Evolutionary conservation across 2,329 filamentous ascomycete genomes (phyloP).

Genomic region (Botrytis aclada): DNA sequence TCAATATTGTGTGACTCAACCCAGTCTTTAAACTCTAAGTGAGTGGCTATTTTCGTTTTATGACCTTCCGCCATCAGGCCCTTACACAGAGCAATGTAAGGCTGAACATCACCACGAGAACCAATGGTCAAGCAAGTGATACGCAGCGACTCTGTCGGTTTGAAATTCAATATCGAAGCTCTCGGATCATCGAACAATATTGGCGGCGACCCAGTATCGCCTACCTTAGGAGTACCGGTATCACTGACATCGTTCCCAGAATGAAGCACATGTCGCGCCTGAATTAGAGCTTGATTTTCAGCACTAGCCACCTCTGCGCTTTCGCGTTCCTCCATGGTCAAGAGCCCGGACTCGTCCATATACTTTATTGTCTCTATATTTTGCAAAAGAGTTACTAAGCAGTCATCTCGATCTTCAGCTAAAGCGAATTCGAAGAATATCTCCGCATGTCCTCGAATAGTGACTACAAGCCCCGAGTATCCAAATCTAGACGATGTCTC

Average conservation of each 20-base stretch:
- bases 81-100: slow-evolving; percentile 95
- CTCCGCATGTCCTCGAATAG: slow-evolving; percentile 91
- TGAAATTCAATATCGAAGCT: slow-evolving; percentile 87
- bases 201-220: slow-evolving; percentile 60
- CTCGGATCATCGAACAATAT: slow-evolving; percentile 87
- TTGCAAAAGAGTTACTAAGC: slow-evolving; percentile 74
- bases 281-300: slow-evolving; percentile 76
- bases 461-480: slow-evolving; percentile 86
- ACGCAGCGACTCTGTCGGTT: slow-evolving; percentile 72
- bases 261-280: slow-evolving; percentile 60
- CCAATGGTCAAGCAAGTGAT: slow-evolving; percentile 96
- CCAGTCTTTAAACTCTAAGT: slow-evolving; percentile 86
- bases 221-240: slow-evolving; percentile 47
- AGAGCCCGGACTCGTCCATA: slow-evolving; percentile 64
- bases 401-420: slow-evolving; percentile 80
- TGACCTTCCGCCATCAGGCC: slow-evolving; percentile 86
- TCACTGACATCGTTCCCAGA: slow-evolving; percentile 52
- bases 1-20: slow-evolving; percentile 91
- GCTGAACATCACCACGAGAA: slow-evolving; percentile 92
- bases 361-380: slow-evolving; percentile 70
- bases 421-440: slow-evolving; percentile 91
- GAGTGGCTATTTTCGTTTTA: slow-evolving; percentile 81
- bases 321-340: slow-evolving; percentile 66
- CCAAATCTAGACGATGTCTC: slow-evolving; percentile 93
- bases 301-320: slow-evolving; percentile 72